Percentiles rank a stretch among this genome's conserved stretches.
Evolutionary conservation across 1,139 yeast genomes (phyloP).

Genomic region (Insectozyma bohioensis): DNA sequence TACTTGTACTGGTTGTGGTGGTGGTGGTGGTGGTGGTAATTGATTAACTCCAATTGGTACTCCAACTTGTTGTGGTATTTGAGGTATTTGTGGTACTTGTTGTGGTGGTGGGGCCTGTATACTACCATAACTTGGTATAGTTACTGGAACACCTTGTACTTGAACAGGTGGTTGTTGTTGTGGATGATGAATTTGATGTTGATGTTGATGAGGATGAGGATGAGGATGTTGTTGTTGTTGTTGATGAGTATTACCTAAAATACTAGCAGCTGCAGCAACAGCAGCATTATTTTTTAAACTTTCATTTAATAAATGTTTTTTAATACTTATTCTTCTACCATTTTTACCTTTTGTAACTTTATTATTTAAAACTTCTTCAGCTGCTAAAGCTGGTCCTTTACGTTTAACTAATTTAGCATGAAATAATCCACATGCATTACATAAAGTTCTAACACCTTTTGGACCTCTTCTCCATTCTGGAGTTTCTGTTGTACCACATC

Average conservation of each 20-base stretch:
- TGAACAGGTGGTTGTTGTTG: conserved; percentile 2
- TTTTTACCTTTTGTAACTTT: conserved; percentile 49
- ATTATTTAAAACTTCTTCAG: conserved; percentile 46
- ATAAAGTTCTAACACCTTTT: conserved; percentile 76
- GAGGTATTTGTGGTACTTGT: too few species aligned
- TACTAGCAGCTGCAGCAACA: neutral
- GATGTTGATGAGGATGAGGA: conserved; percentile 3
- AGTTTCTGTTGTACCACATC: conserved; percentile 77
- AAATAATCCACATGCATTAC: conserved; percentile 88
- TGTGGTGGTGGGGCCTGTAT: too few species aligned
- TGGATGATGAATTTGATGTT: conserved; percentile 1
- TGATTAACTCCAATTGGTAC: too few species aligned
- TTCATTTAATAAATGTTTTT: conserved; percentile 23
- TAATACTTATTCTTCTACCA: conserved; percentile 43
- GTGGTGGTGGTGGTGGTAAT: conserved; percentile 9
- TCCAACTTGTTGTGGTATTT: too few species aligned
- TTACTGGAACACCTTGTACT: neutral
- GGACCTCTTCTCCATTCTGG: conserved; percentile 96
- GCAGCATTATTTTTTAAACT: conserved; percentile 12
- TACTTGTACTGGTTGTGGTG: conserved; percentile 2
- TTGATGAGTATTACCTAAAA: neutral
- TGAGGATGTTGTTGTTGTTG: conserved; percentile 5
- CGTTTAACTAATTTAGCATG: conserved; percentile 72
- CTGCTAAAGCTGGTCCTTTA: conserved; percentile 66
- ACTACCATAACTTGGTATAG: conserved; percentile 3